Base-by-base conservation (phyloP, 2,329 filamentous ascomycete species). In the Teratosphaeria viscida region DNA sequence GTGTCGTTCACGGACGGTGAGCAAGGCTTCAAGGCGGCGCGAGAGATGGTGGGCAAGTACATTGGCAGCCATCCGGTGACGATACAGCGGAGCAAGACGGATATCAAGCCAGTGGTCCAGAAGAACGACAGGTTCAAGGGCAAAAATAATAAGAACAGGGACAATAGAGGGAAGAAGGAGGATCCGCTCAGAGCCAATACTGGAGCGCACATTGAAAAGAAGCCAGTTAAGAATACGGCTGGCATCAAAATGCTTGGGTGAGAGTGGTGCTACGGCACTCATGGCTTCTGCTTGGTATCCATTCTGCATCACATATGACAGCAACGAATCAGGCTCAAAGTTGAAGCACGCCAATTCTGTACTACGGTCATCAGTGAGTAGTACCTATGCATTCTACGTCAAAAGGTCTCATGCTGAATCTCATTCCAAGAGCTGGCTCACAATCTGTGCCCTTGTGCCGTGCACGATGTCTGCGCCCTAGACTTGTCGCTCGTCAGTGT, bases 41-140 rank as follows among this genome's bases (percentile, higher is more conserved):
- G 94, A 77, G 92, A 97, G 77, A 97, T 97, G 94, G 89, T 96
- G 70, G 92, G 92, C 67, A 97, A 99, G 77, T 99, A 99, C 76
- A 97, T 99, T 71, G 92, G 95, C 69, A 96, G 91, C 73, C 94
- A 97, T 74, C 94, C 94, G 0, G 89, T 74, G 49, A 70, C 71
- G 29, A 83, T 97, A 66, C 86, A 89, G 74, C 89, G 94, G 73
- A 90, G 89, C 65, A 95, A 87, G 66, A 96, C 92, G 5, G 92
- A 97, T 74, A 90, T 99, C 74, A 90, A 89, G 71, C 84, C 90
- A 4, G 81, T 85, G 12, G 81, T 81, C n/a, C 81, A 84, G 62
- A 74, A 74, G 61, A 74, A 79, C 35, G 72, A 75, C 67, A 71
- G 67, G 55, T 63, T 64, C 59, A 68, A 72, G 60, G 67, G 67